Evolutionary conservation across 2,329 filamentous ascomycete species (phyloP), one percentile per base, ranked within the genome.

Genomic region (Aspergillus sclerotialis): DNA sequence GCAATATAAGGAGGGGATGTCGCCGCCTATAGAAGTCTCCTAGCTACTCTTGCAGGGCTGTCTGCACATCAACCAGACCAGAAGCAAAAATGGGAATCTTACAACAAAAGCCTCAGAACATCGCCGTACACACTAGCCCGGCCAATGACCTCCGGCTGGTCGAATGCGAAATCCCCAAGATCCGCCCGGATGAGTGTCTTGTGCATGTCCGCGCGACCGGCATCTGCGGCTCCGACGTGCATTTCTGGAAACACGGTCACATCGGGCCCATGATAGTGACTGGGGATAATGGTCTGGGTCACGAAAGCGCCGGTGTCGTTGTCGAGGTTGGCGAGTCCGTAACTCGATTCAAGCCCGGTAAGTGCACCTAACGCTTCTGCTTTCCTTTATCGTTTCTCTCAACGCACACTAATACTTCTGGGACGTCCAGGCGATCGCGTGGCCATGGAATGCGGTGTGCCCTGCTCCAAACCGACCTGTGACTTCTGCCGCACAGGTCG

Each of bases 161-260:
- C 3, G 31, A 48, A 30, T 46, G 41, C 15, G 36, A 35, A 4
- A 42, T 48, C 26, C 41, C 43, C 19, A 35, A 39, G 8, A 28
- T 46, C 32, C 17, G 30, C 3, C 27, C 42, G 3, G 16, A 42
- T 15, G 35, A 40, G 32, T 46, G 40, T 14, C 35, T 44, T 10
- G 31, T 46, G 10, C 41, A 44, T 13, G 37, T 46, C 16, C 39
- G 45, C 10, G 43, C 43, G 12, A 46, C 39, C 3, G 43, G 41
- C 3, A 48, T 44, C 36, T 43, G 43, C 28, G 41, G 44, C 32
- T 45, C 43, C 2, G 43, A 47, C 14, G 40, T 45, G 4, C 43
- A 47, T 23, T 47, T 45, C 32, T 47, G 44, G 44, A 44, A 47
- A 26, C 44, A 45, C 21, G 44, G 44, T 10, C 36, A 36, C 7